phyloP scores from a whole-genome alignment of 768 basidiomycete genomes.

The Lanmaoa rubissima region DNA sequence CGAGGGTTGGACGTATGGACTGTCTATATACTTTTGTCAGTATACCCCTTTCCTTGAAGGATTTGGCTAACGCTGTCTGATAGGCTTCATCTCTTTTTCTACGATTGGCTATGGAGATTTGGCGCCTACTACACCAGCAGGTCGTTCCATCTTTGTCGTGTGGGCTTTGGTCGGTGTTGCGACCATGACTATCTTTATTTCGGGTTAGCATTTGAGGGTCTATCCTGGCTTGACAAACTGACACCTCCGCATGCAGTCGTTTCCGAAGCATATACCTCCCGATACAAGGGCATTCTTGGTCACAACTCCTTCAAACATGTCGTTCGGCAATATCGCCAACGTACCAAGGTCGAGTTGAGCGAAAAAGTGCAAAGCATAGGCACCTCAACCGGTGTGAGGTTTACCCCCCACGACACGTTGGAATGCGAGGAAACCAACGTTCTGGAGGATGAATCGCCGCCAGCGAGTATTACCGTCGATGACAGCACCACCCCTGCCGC shows the following conservation, averaged over 20 bases:
- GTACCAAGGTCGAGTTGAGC: slow-evolving; percentile 15
- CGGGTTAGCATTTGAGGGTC: slow-evolving; percentile 43
- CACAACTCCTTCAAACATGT: slow-evolving; percentile 44
- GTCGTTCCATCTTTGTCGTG: slow-evolving; percentile 71
- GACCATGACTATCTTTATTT: slow-evolving; percentile 72
- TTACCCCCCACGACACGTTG: neutral
- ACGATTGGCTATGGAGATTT: slow-evolving; percentile 75
- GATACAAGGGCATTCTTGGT: slow-evolving; percentile 59
- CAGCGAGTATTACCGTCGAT: neutral
- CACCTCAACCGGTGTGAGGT: slow-evolving; percentile 1
- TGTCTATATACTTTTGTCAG: slow-evolving; percentile 72
- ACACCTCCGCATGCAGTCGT: slow-evolving; percentile 44
- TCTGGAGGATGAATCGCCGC: neutral
- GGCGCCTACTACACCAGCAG: slow-evolving; percentile 60
- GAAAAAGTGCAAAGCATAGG: slow-evolving; percentile 9
- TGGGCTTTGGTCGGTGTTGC: slow-evolving; percentile 79
- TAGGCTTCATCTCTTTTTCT: slow-evolving; percentile 71
- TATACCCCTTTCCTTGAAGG: neutral
- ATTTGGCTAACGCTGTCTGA: neutral
- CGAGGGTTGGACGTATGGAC: slow-evolving; percentile 65
- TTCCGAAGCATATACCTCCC: slow-evolving; percentile 61
- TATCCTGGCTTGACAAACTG: neutral
- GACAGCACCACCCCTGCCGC: neutral
- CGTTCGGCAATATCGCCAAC: slow-evolving; percentile 44
- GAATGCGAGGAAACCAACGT: slow-evolving; percentile 1